Evolutionary conservation across 352 stramenopile species (phyloP).

Genomic region (Pythium scleroteichum): DNA sequence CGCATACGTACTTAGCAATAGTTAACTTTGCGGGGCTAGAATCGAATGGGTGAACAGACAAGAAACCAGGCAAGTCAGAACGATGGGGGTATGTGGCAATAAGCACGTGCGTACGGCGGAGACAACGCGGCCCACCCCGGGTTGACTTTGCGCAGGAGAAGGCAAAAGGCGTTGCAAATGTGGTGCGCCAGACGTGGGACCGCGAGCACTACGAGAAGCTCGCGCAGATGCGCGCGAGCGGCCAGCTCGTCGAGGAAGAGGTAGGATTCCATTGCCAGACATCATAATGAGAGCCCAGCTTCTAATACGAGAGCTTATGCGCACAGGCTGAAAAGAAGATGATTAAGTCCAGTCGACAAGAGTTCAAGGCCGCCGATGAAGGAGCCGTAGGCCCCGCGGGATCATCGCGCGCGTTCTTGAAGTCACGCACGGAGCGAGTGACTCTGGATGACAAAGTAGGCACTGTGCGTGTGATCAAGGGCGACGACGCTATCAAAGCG

Average conservation of each 20-base stretch:
- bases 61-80: neutral
- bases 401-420: conserved; percentile 76
- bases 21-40: conserved; percentile 9
- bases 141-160: conserved; percentile 37
- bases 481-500: conserved; percentile 71
- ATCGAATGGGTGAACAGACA: neutral
- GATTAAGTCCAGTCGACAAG: conserved; percentile 68
- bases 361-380: conserved; percentile 76
- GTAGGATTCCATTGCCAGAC: too few species aligned
- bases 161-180: conserved; percentile 76
- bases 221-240: conserved; percentile 70
- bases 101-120: neutral
- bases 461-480: conserved; percentile 86
- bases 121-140: neutral
- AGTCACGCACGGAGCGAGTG: conserved; percentile 73
- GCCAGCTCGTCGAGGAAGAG: conserved; percentile 55
- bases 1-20: conserved; percentile 4
- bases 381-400: conserved; percentile 58
- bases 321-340: conserved; percentile 63
- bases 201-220: conserved; percentile 74
- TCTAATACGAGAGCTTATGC: neutral
- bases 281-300: neutral
- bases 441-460: conserved; percentile 83
- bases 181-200: conserved; percentile 85
- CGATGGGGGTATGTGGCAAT: neutral